Conservation (phyloP, 768 basidiomycete genomes). For the Tubosaeta brunneosetosa region DNA sequence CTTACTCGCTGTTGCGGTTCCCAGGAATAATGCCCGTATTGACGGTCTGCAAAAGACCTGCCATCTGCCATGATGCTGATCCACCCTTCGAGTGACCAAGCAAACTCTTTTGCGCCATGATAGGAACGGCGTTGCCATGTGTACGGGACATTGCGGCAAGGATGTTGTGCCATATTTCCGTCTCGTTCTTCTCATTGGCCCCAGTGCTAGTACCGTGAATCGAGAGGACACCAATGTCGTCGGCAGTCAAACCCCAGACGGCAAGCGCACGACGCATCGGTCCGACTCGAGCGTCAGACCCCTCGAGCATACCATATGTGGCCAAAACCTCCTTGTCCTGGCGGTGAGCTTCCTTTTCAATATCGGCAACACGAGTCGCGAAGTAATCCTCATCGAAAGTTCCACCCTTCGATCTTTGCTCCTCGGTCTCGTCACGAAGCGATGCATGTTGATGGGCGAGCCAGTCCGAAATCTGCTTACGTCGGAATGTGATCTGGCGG, state of each 20-base stretch:
- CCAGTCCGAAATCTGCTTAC: constrained; percentile 94
- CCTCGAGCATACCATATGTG: constrained; percentile 94
- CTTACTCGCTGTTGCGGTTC: constrained; percentile 94
- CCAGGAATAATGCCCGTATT: constrained; percentile 86
- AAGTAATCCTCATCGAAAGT: constrained; percentile 63
- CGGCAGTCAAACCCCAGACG: constrained; percentile 91
- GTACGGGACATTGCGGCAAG: constrained; percentile 86
- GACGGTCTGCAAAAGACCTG: constrained; percentile 84
- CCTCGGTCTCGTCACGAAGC: constrained; percentile 73
- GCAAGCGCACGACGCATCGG: constrained; percentile 94
- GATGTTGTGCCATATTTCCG: constrained; percentile 93
- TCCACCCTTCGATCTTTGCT: constrained; percentile 50
- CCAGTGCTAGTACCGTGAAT: constrained; percentile 87
- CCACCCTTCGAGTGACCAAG: constrained; percentile 98
- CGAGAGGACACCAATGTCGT: constrained; percentile 87
- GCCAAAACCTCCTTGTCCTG: constrained; percentile 94
- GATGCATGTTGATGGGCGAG: constrained; percentile 82
- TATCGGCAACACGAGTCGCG: constrained; percentile 68
- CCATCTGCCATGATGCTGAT: constrained; percentile 97
- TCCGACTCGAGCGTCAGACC: constrained; percentile 76
- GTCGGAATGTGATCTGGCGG: constrained; percentile 93
- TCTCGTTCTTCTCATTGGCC: constrained; percentile 97
- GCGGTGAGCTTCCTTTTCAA: constrained; percentile 84
- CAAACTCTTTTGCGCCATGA: constrained; percentile 96
- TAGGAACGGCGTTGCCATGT: constrained; percentile 93